A percentile compares a stretch with the other conserved stretches of the same genome.
phyloP scores from a whole-genome alignment of 495 filamentous ascomycete genomes.

The Hypoxylon fuscum region DNA sequence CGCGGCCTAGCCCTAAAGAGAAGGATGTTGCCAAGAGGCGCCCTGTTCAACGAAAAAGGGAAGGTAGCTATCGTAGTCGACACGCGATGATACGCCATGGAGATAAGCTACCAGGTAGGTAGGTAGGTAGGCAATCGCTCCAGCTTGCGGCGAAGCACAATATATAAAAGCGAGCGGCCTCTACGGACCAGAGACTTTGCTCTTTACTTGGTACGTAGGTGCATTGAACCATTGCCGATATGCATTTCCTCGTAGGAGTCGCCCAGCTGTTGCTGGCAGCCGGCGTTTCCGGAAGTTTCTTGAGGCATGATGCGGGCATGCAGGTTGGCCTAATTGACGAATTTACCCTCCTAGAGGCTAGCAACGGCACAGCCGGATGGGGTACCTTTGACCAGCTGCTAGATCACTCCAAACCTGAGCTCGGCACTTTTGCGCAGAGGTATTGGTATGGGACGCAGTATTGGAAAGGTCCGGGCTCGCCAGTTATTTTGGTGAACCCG shows the following conservation, averaged over 20 bases:
- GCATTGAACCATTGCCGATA: conserved; percentile 36
- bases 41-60: too few relatives aligned
- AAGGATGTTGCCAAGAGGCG: too few relatives aligned
- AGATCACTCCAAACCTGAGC: conserved; percentile 62
- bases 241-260: conserved; percentile 37
- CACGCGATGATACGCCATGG: too few relatives aligned
- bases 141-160: too few relatives aligned
- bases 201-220: too few relatives aligned
- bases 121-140: too few relatives aligned
- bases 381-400: conserved; percentile 62
- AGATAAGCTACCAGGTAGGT: too few relatives aligned
- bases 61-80: too few relatives aligned
- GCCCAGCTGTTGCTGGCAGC: conserved; percentile 43
- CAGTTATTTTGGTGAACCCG: conserved; percentile 67
- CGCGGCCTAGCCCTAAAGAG: too few relatives aligned
- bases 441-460: conserved; percentile 64
- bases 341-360: conserved; percentile 16
- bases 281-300: conserved; percentile 40
- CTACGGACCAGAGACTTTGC: too few relatives aligned
- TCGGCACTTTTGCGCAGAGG: conserved; percentile 67
- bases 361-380: conserved; percentile 36
- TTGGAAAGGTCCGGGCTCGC: conserved; percentile 64
- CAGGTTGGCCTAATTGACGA: conserved; percentile 42
- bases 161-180: too few relatives aligned
- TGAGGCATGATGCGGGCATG: conserved; percentile 39